Base-by-base conservation (phyloP, 495 filamentous ascomycete genomes). In the Aspergillus saccharolyticus region DNA sequence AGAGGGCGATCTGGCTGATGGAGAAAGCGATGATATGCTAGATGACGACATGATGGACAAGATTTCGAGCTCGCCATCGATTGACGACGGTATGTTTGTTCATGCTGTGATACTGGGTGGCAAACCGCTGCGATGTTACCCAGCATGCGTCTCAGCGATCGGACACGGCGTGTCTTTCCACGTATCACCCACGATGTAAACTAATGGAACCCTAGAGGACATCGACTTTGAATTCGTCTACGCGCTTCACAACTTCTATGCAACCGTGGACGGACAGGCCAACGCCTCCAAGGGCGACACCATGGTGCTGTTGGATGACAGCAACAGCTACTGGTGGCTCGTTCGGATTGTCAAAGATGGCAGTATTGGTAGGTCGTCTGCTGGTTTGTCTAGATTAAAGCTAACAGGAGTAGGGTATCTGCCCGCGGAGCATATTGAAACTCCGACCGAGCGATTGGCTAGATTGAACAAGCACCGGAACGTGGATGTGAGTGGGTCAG, bases 181-280 rank as follows among this genome's bases (percentile, higher is more conserved):
- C 6, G 12, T 12, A 9, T 12, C 33, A 39, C 4, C 14, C 22
- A 18, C 52, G 44, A 80, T 89, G 92, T 86, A 91, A 84, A 78
- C 77, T 78, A 82, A 68, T 62, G 71, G 4, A 39, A 39, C 4
- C 33, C 33, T 15, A 90, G 94, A 99, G 83, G 94, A 97, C 71
- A 99, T 99, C 74, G 92, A 99, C 80, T 97, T 99, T 73, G 93
- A 97, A 64, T 96, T 97, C 74, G 94, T 99, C 55, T 99, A 99
- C 73, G 94, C 94, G 49, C 78, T 99, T 57, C 94, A 97, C 71
- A 97, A 91, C 22, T 99, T 99, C 66, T 89, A 94, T 53, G 94
- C 94, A 33, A 97, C 93, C 0, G 94, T 97, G 52, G 95, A 99
- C 73, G 94, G 94, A 7, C 94, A 99, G 73, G 94, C 94, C 56